Evolutionary conservation across 306 rosid species (phyloP).

Genomic region (Vigna trinervia): DNA sequence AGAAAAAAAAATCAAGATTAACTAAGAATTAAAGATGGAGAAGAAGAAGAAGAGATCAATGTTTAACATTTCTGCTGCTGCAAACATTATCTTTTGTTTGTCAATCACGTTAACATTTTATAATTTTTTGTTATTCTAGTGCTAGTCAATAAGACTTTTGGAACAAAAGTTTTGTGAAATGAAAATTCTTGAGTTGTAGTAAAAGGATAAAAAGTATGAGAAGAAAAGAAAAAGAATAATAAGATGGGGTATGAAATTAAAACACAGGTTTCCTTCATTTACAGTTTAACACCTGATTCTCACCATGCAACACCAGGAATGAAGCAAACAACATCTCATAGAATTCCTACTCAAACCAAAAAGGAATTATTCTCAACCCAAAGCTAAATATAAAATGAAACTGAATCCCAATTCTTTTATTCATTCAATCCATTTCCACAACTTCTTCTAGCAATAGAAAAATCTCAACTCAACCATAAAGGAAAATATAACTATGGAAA

Average conservation of each 20-base stretch:
- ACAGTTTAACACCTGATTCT: conserved; percentile 22
- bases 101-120: too few relatives aligned
- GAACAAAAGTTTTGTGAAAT: not conserved
- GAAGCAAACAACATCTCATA: conserved; percentile 39
- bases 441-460: conserved; percentile 27
- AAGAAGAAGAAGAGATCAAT: too few relatives aligned
- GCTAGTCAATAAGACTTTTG: not conserved
- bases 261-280: conserved; percentile 18
- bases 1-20: too few relatives aligned
- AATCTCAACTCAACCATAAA: conserved; percentile 1
- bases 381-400: conserved; percentile 31
- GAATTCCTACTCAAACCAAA: conserved; percentile 37
- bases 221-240: conserved; percentile 33
- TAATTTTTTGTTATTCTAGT: too few relatives aligned
- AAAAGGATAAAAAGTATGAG: conserved; percentile 17
- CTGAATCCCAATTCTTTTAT: conserved; percentile 16
- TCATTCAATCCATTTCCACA: conserved; percentile 35
- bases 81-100: too few relatives aligned
- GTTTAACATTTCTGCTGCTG: too few relatives aligned
- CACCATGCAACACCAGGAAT: conserved; percentile 35
- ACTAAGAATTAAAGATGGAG: too few relatives aligned
- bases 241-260: not conserved
- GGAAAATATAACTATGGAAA: conserved; percentile 36
- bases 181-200: conserved; percentile 29
- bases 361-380: conserved; percentile 48